phyloP scores from a whole-genome alignment of 2,329 filamentous ascomycete genomes.

The Cordyceps javanica region DNA sequence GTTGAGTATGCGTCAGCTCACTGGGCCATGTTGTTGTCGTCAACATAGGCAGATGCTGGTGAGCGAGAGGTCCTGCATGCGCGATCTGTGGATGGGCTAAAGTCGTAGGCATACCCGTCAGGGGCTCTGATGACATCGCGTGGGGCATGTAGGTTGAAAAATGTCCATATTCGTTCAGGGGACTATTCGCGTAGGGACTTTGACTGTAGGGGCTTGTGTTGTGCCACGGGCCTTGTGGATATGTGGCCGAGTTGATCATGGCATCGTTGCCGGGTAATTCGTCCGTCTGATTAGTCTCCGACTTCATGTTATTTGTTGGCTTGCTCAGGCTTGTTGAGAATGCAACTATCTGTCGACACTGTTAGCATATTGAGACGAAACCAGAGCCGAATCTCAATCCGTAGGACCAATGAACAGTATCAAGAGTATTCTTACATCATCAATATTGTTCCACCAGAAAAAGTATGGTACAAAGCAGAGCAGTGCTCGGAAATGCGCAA shows the following conservation, averaged over 20 bases:
- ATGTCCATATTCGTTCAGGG: conserved; percentile 61
- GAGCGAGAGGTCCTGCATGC: conserved; percentile 34
- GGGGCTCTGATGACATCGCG: conserved; percentile 43
- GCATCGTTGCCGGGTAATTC: conserved; percentile 26
- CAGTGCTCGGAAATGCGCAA: too few relatives aligned
- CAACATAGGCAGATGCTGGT: conserved; percentile 58
- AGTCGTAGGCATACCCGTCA: conserved; percentile 51
- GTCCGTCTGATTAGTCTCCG: conserved; percentile 27
- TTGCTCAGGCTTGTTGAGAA: neutral
- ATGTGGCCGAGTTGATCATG: neutral
- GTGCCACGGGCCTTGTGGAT: conserved; percentile 42
- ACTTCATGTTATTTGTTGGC: conserved; percentile 23
- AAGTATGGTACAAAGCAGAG: neutral
- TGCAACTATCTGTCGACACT: neutral
- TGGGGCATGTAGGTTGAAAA: conserved; percentile 50
- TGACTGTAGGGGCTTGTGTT: conserved; percentile 58
- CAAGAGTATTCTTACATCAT: neutral
- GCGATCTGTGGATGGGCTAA: conserved; percentile 31
- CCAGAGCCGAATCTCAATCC: neutral
- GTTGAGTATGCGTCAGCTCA: conserved; percentile 61
- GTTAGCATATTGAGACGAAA: neutral
- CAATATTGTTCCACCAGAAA: neutral
- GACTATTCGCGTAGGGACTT: conserved; percentile 41
- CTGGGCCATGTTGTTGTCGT: conserved; percentile 73
- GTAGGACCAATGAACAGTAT: neutral